phyloP scores from a whole-genome alignment of 345 rosid species.

The Zanthoxylum bungeanum region DNA sequence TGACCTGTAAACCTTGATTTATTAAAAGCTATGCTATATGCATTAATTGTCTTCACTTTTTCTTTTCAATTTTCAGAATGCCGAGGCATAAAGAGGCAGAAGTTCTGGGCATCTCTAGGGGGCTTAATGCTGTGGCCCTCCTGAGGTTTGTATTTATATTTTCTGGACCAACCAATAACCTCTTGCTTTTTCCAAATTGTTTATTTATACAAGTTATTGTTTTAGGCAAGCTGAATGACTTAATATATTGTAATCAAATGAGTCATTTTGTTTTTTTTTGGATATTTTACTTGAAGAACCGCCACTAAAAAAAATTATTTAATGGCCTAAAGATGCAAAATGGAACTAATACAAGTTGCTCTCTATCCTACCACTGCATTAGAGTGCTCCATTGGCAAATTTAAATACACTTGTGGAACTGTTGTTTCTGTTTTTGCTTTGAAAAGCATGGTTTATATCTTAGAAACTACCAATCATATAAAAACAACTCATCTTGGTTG shows the following conservation, averaged over 20 bases:
- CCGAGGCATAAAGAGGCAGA: slow-evolving; percentile 18
- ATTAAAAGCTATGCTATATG: not conserved
- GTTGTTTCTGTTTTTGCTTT: not conserved
- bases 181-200: slow-evolving; percentile 2
- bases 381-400: not conserved
- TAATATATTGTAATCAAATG: slow-evolving; percentile 8
- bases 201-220: slow-evolving; percentile 6
- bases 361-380: slow-evolving; percentile 1
- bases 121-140: slow-evolving; percentile 10
- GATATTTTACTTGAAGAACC: not conserved
- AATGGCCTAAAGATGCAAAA: not conserved
- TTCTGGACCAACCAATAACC: slow-evolving; percentile 3
- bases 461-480: not conserved
- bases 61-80: slow-evolving; percentile 22
- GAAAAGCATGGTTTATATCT: slow-evolving; percentile 1
- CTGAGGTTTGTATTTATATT: slow-evolving; percentile 24
- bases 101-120: slow-evolving; percentile 12
- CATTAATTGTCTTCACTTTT: slow-evolving; percentile 1
- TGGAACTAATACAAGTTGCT: not conserved
- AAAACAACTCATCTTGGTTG: slow-evolving; percentile 15
- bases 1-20: not conserved
- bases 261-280: not conserved
- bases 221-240: slow-evolving; percentile 9
- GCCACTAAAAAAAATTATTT: not conserved
- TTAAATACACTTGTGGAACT: not conserved